Evolutionary conservation across 371 early-diverging fungal species (phyloP).

Genomic region (Ordospora pajunii): DNA sequence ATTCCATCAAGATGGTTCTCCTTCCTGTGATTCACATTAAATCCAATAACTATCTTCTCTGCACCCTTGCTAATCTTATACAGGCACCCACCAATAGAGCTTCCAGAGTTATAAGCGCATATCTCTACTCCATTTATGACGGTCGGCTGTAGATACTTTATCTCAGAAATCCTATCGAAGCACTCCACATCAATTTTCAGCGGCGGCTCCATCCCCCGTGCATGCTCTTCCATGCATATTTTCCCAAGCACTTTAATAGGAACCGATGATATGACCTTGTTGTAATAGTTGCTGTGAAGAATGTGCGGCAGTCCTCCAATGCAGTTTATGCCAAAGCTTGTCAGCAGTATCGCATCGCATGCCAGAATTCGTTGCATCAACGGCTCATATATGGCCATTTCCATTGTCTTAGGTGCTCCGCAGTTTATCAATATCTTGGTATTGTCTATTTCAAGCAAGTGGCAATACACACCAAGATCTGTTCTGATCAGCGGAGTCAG

Average conservation of each 20-base stretch:
- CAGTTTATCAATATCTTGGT: slow-evolving; percentile 59
- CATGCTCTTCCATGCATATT: slow-evolving; percentile 67
- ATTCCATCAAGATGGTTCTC: slow-evolving; percentile 68
- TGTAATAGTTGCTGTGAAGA: slow-evolving; percentile 68
- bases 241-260: slow-evolving; percentile 78
- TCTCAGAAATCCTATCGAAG: slow-evolving; percentile 69
- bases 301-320: slow-evolving; percentile 80
- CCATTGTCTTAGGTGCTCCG: slow-evolving; percentile 48
- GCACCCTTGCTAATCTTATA: slow-evolving; percentile 87
- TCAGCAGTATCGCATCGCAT: slow-evolving; percentile 80
- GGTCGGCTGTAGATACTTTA: slow-evolving; percentile 81
- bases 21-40: slow-evolving; percentile 83
- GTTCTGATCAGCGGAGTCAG: slow-evolving; percentile 30
- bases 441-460: slow-evolving; percentile 53
- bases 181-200: slow-evolving; percentile 59
- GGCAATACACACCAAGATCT: slow-evolving; percentile 30
- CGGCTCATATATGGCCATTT: slow-evolving; percentile 34
- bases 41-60: slow-evolving; percentile 82
- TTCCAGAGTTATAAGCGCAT: slow-evolving; percentile 82
- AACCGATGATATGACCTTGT: slow-evolving; percentile 78
- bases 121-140: slow-evolving; percentile 74
- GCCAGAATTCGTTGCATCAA: slow-evolving; percentile 55
- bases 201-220: slow-evolving; percentile 66
- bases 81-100: slow-evolving; percentile 85
- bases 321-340: slow-evolving; percentile 75